phyloP scores from a whole-genome alignment of 2,329 filamentous ascomycete species.

The Colletotrichum salicis region DNA sequence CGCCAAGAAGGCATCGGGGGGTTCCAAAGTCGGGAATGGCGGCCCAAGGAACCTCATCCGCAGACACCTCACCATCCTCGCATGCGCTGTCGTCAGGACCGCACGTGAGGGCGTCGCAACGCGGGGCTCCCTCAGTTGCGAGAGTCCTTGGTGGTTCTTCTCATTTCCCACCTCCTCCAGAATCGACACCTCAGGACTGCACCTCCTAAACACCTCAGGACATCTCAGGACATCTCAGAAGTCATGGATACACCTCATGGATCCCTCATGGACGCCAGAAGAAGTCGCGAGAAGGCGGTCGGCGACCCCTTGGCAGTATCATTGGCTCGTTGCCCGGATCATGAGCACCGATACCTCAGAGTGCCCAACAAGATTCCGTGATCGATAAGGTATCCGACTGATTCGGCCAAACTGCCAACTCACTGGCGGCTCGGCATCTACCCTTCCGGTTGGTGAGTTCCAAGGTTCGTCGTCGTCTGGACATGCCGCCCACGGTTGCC shows the following conservation, averaged over 20 bases:
- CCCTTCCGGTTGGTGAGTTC: conserved; percentile 31
- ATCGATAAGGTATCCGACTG: conserved; percentile 3
- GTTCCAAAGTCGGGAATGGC: conserved; percentile 18
- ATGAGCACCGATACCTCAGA: conserved; percentile 4
- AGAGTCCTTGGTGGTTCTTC: background rate
- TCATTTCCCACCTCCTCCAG: conserved; percentile 9
- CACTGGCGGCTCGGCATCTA: conserved; percentile 29
- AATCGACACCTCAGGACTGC: background rate
- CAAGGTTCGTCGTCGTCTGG: background rate
- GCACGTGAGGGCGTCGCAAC: conserved; percentile 31
- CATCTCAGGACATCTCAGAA: conserved; percentile 1
- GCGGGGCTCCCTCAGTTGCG: conserved; percentile 19
- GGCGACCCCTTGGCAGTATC: background rate
- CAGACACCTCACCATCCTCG: conserved; percentile 25
- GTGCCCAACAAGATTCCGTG: conserved; percentile 11
- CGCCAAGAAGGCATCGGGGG: background rate
- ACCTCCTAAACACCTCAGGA: background rate
- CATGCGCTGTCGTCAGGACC: conserved; percentile 26
- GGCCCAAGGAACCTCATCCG: conserved; percentile 18
- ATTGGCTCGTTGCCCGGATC: conserved; percentile 9
- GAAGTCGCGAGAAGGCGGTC: conserved; percentile 32
- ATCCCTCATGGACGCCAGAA: background rate
- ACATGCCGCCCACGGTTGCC: background rate
- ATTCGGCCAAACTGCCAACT: conserved; percentile 28
- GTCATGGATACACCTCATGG: background rate